A percentile compares a stretch with the other conserved stretches of the same genome.
Evolutionary conservation across 768 basidiomycete species (phyloP).

Genomic region (Trametes gibbosa): DNA sequence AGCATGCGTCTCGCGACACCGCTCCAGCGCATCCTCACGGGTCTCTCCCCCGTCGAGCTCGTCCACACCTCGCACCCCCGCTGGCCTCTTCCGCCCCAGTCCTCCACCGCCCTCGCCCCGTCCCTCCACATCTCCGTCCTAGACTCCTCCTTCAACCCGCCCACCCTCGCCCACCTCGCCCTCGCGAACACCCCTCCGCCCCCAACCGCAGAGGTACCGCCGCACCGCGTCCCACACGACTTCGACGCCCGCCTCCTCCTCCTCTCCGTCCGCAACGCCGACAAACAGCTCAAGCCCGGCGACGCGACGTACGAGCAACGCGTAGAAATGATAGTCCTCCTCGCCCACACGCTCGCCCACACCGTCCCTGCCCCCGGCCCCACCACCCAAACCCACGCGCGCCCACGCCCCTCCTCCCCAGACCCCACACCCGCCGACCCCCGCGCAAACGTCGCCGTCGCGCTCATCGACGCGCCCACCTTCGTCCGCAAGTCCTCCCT

Average conservation of each 20-base stretch:
- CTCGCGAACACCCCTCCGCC: conserved; percentile 50
- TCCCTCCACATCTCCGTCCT: conserved; percentile 65
- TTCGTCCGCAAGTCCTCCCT: conserved; percentile 78
- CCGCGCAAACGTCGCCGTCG: conserved; percentile 75
- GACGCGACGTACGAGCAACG: conserved; percentile 79
- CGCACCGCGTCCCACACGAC: conserved; percentile 26
- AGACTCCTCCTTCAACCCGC: conserved; percentile 93
- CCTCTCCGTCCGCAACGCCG: conserved; percentile 82
- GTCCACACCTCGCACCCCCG: conserved; percentile 55
- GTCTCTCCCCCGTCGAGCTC: conserved; percentile 52
- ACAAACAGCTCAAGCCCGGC: conserved; percentile 68
- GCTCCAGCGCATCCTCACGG: conserved; percentile 41
- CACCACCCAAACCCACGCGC: background rate
- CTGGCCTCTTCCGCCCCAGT: conserved; percentile 57
- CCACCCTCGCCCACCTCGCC: conserved; percentile 80
- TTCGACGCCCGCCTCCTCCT: conserved; percentile 79
- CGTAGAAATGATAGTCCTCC: conserved; percentile 81
- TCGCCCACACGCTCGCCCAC: conserved; percentile 47
- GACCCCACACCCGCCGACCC: too few relatives aligned
- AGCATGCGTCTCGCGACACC: conserved; percentile 16
- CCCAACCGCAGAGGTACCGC: conserved; percentile 17
- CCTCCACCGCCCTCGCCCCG: conserved; percentile 4
- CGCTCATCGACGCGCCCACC: conserved; percentile 81
- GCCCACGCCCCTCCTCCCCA: too few relatives aligned
- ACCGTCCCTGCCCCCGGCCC: background rate